These are phyloP conservation scores for Gossypium lobatum DNA, from an alignment of 441 rosid genomes.

Conservation along the genomic window DNA sequence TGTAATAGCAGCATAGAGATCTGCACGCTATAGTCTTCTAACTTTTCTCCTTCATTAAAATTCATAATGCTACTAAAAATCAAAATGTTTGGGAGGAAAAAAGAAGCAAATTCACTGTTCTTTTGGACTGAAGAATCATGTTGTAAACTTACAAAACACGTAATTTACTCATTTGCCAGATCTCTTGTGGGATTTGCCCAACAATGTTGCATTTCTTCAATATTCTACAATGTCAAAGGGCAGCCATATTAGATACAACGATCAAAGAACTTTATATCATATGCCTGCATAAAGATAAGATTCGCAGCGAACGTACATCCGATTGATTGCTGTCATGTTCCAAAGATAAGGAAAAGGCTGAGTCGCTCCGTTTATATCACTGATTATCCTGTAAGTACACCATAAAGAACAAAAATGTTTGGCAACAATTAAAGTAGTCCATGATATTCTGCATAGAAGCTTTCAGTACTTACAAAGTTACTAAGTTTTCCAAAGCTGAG, in stretches of 20 bases:
- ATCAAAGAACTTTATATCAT: neutral
- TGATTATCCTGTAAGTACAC: conserved; percentile 40
- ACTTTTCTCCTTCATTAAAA: neutral
- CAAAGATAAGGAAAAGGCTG: conserved; percentile 41
- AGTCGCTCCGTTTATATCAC: conserved; percentile 34
- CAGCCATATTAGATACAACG: neutral
- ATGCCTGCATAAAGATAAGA: neutral
- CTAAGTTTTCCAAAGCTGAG: conserved; percentile 29
- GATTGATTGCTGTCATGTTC: conserved; percentile 21
- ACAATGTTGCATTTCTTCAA: conserved; percentile 33
- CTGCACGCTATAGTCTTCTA: neutral
- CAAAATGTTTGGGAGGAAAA: neutral
- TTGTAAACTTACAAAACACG: conserved; percentile 26
- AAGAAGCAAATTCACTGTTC: neutral
- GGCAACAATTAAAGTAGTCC: neutral
- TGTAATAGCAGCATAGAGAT: neutral
- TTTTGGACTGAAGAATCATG: neutral
- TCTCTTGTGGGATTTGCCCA: conserved; percentile 28
- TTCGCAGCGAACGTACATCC: conserved; percentile 23
- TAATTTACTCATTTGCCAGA: conserved; percentile 27
- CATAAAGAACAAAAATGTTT: neutral
- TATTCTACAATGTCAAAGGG: conserved; percentile 18
- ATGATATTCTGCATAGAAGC: neutral
- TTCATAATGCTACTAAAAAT: neutral
- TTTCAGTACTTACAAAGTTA: conserved; percentile 32